Evolutionary conservation across 2,329 filamentous ascomycete genomes (phyloP).

Genomic region (Cordyceps fumosorosea): DNA sequence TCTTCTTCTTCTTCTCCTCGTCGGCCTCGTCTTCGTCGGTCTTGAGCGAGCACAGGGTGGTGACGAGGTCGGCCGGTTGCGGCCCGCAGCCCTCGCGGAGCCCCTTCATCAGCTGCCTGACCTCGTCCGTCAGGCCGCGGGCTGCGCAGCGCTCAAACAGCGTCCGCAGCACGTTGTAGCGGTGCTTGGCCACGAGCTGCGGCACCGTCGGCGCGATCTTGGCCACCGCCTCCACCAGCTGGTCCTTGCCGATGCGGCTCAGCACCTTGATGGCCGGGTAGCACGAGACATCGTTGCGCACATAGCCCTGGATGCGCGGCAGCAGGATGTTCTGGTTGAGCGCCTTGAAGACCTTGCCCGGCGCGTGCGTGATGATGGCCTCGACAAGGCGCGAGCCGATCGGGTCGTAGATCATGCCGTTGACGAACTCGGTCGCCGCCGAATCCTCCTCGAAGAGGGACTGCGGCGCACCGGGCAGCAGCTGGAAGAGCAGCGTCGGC

Average conservation of each 20-base stretch:
- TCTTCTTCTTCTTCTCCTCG: conserved; percentile 20
- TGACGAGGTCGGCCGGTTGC: conserved; percentile 41
- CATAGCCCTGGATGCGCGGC: conserved; percentile 69
- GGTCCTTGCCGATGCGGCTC: conserved; percentile 78
- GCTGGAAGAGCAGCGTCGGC: conserved; percentile 60
- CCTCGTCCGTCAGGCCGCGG: conserved; percentile 52
- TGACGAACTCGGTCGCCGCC: conserved; percentile 70
- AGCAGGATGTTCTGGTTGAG: conserved; percentile 76
- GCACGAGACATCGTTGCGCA: conserved; percentile 83
- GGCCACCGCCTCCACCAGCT: conserved; percentile 66
- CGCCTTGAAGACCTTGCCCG: conserved; percentile 85
- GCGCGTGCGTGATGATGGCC: conserved; percentile 71
- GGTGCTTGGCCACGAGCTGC: conserved; percentile 64
- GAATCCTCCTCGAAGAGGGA: conserved; percentile 67
- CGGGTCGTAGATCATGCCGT: conserved; percentile 79
- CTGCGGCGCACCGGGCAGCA: conserved; percentile 69
- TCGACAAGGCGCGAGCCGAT: conserved; percentile 88
- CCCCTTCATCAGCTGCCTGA: conserved; percentile 40
- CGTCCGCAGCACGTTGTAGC: conserved; percentile 72
- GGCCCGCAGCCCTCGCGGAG: conserved; percentile 42
- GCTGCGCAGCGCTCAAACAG: conserved; percentile 77
- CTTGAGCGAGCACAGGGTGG: conserved; percentile 42
- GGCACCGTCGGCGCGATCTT: conserved; percentile 67
- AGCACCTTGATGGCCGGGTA: conserved; percentile 82
- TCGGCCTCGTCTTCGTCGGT: conserved; percentile 23